Evolutionary conservation across 192 early-diverging fungal species (phyloP).

Genomic region (Coemansia umbellata): DNA sequence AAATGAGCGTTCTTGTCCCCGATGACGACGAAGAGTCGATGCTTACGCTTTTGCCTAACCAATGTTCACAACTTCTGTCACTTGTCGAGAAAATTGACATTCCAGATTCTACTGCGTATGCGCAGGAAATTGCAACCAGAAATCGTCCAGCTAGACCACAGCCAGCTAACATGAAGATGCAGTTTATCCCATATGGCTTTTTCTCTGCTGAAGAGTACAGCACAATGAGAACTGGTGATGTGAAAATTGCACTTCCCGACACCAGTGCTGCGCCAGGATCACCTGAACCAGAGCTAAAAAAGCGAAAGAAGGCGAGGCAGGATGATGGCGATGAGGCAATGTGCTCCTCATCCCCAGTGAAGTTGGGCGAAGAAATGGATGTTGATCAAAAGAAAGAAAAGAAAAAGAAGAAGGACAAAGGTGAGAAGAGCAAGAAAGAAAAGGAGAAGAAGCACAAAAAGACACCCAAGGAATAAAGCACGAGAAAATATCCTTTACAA

Average conservation of each 20-base stretch:
- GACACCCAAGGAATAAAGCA: not conserved
- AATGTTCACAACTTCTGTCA: conserved; percentile 22
- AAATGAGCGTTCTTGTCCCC: conserved; percentile 42
- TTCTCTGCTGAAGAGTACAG: conserved; percentile 46
- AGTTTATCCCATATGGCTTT: conserved; percentile 46
- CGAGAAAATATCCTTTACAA: no score
- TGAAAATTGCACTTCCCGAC: no score
- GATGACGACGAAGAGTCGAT: conserved; percentile 25
- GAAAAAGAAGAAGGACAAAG: not conserved
- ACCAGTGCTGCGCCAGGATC: not conserved
- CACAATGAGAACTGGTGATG: no score
- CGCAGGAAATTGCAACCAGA: conserved; percentile 12
- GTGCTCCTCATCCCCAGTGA: not conserved
- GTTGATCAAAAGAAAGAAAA: not conserved
- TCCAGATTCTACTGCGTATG: conserved; percentile 17
- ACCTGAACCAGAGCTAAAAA: conserved; percentile 3
- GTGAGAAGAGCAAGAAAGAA: conserved; percentile 15
- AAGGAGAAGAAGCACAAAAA: conserved; percentile 16
- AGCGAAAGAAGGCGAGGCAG: conserved; percentile 9
- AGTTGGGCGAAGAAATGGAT: not conserved
- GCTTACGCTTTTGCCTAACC: conserved; percentile 25
- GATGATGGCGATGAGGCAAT: no score
- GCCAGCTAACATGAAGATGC: conserved; percentile 46
- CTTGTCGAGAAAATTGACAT: conserved; percentile 36
- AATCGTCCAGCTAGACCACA: conserved; percentile 19